Percentiles rank a stretch among this genome's conserved stretches.
phyloP scores from a whole-genome alignment of 1,284 basidiomycete species.

The Cronartium quercuum region DNA sequence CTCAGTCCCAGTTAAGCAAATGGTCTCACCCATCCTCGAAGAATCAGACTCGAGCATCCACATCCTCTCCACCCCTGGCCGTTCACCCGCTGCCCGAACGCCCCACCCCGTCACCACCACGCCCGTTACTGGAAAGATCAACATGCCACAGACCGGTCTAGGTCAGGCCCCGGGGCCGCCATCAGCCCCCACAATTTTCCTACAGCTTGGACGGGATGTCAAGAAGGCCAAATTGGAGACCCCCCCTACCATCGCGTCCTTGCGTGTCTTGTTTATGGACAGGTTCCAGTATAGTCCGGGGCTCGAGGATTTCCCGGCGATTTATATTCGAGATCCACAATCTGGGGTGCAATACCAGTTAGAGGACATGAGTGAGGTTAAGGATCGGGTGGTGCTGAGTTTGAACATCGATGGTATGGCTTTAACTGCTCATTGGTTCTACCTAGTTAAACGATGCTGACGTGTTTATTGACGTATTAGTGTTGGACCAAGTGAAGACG shows the following conservation, averaged over 20 bases:
- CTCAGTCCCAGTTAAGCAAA: not conserved
- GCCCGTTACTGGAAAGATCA: slow-evolving; percentile 23
- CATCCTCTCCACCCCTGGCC: slow-evolving; percentile 42
- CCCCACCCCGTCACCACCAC: slow-evolving; percentile 38
- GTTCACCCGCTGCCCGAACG: slow-evolving; percentile 58
- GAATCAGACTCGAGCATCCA: slow-evolving; percentile 21
- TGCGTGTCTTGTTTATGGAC: slow-evolving; percentile 86
- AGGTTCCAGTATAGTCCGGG: slow-evolving; percentile 85
- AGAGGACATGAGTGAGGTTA: slow-evolving; percentile 89
- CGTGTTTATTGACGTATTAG: slow-evolving; percentile 56
- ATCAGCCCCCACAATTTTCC: slow-evolving; percentile 59
- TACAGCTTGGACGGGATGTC: slow-evolving; percentile 85
- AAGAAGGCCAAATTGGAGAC: slow-evolving; percentile 72
- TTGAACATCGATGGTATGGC: slow-evolving; percentile 91
- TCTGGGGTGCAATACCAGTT: slow-evolving; percentile 92
- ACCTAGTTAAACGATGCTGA: not conserved
- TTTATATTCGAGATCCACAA: slow-evolving; percentile 84
- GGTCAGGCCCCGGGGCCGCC: slow-evolving; percentile 47
- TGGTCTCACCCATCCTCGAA: slow-evolving; percentile 12
- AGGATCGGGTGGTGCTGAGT: slow-evolving; percentile 76
- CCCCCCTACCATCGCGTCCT: slow-evolving; percentile 60
- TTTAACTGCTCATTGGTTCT: not conserved
- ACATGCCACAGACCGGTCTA: slow-evolving; percentile 22
- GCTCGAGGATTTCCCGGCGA: slow-evolving; percentile 86
- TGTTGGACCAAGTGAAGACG: slow-evolving; percentile 95